Conservation (phyloP, 306 rosid genomes). For the Fragaria ananassa region DNA sequence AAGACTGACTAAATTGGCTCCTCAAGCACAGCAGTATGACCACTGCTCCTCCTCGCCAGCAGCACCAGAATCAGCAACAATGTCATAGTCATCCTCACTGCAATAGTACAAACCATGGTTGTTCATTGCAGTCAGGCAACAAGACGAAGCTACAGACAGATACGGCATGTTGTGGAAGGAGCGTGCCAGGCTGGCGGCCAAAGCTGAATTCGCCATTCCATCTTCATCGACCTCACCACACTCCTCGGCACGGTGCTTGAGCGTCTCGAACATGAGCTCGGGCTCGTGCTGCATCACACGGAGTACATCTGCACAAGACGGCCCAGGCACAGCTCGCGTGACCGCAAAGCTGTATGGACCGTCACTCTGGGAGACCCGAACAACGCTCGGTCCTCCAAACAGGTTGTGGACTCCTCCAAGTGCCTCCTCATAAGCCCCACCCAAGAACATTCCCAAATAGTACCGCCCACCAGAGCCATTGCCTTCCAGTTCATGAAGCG, state of each 20-base stretch:
- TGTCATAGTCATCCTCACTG: slow-evolving; percentile 40
- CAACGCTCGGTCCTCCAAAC: slow-evolving; percentile 87
- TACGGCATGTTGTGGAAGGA: slow-evolving; percentile 82
- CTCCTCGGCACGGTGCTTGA: slow-evolving; percentile 82
- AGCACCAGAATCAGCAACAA: slow-evolving; percentile 37
- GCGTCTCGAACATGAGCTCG: slow-evolving; percentile 92
- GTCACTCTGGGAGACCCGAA: slow-evolving; percentile 85
- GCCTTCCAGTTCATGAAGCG: slow-evolving; percentile 77
- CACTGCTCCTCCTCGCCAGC: slow-evolving; percentile 55
- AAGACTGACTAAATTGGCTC: not conserved
- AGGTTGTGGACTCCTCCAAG: slow-evolving; percentile 95
- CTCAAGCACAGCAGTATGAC: slow-evolving; percentile 62
- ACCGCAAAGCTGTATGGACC: slow-evolving; percentile 94
- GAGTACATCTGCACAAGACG: slow-evolving; percentile 80
- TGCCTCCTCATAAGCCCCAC: slow-evolving; percentile 99
- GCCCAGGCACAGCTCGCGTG: slow-evolving; percentile 71
- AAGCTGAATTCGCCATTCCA: slow-evolving; percentile 25
- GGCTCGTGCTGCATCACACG: slow-evolving; percentile 99
- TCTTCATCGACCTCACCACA: slow-evolving; percentile 33
- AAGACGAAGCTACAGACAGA: slow-evolving; percentile 40
- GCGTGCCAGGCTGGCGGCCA: slow-evolving; percentile 50
- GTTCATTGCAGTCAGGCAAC: slow-evolving; percentile 50
- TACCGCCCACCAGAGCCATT: slow-evolving; percentile 40
- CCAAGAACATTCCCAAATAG: slow-evolving; percentile 96
- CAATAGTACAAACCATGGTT: slow-evolving; percentile 57